A percentile compares a stretch with the other conserved stretches of the same genome.
Evolutionary conservation across 2,329 filamentous ascomycete genomes (phyloP).

Genomic region (Macrophomina phaseolina): DNA sequence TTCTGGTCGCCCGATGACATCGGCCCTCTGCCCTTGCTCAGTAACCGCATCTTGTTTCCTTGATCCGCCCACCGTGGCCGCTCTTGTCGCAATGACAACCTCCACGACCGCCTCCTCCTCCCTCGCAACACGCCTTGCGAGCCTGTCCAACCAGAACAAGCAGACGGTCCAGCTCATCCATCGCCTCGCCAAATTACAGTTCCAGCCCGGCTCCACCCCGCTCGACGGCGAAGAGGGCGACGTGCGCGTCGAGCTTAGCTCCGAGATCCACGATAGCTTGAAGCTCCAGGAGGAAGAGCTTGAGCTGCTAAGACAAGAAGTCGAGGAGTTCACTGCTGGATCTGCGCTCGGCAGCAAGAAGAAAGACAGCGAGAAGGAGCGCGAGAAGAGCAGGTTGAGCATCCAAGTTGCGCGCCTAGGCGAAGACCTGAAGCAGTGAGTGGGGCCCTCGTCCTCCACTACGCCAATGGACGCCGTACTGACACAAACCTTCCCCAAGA

Average conservation of each 20-base stretch:
- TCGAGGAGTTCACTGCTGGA: conserved; percentile 67
- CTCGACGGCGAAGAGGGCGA: conserved; percentile 67
- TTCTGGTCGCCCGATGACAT: conserved; percentile 22
- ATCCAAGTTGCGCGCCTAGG: conserved; percentile 70
- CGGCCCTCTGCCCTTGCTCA: conserved; percentile 7
- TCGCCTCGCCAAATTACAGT: conserved; percentile 64
- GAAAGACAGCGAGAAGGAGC: conserved; percentile 61
- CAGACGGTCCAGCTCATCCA: conserved; percentile 61
- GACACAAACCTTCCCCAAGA: conserved; percentile 40
- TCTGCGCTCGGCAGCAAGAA: conserved; percentile 40
- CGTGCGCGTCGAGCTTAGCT: conserved; percentile 72
- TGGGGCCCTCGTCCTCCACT: conserved; percentile 44
- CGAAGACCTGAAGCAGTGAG: conserved; percentile 75
- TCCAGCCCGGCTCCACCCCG: conserved; percentile 66
- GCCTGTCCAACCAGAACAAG: conserved; percentile 61
- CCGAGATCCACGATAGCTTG: conserved; percentile 79
- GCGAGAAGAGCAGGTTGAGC: conserved; percentile 68
- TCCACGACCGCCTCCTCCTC: conserved; percentile 33
- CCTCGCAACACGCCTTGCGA: conserved; percentile 56
- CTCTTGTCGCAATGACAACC: conserved; percentile 40
- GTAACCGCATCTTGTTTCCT: conserved; percentile 13
- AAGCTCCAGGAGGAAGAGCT: conserved; percentile 83
- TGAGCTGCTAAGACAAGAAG: conserved; percentile 78
- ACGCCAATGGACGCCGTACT: conserved; percentile 33
- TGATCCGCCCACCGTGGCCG: conserved; percentile 13